Conservation (phyloP, 2,329 filamentous ascomycete species). For the Tolypocladium ovalisporum region DNA sequence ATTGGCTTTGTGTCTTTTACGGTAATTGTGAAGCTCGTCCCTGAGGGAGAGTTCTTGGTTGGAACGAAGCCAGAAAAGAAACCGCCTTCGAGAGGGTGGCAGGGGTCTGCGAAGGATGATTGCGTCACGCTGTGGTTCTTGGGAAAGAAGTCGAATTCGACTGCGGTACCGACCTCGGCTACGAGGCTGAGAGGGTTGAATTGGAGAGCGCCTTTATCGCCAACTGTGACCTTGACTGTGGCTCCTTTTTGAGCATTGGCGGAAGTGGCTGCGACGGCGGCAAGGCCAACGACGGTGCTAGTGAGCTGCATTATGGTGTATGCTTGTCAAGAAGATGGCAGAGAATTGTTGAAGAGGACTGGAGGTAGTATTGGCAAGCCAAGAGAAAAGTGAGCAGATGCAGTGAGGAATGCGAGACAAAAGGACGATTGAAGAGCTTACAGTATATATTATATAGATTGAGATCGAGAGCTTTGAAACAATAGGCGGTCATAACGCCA, state of each 20-base stretch:
- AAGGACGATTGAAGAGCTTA: not conserved
- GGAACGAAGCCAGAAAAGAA: slow-evolving; percentile 24
- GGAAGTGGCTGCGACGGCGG: not conserved
- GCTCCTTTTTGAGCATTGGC: not conserved
- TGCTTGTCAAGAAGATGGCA: not conserved
- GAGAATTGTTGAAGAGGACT: not conserved
- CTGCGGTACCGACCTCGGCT: not conserved
- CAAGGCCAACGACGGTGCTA: not conserved
- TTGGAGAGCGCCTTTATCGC: not conserved
- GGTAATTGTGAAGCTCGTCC: slow-evolving; percentile 9
- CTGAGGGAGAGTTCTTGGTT: slow-evolving; percentile 8
- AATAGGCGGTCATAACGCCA: not conserved
- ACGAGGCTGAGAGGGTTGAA: not conserved
- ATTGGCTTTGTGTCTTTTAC: slow-evolving; percentile 36
- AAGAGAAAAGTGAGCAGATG: not conserved
- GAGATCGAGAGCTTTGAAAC: not conserved
- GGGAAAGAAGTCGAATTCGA: not conserved
- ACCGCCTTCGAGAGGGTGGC: not conserved
- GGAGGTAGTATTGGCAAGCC: not conserved
- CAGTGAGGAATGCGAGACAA: not conserved
- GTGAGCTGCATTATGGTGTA: not conserved
- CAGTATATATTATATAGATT: not conserved
- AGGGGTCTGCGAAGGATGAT: not conserved
- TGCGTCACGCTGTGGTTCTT: not conserved
- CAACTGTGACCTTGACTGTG: not conserved